Evolutionary conservation across 164 flowering plant species (phyloP).

Genomic region (Tinospora cordifolia): DNA sequence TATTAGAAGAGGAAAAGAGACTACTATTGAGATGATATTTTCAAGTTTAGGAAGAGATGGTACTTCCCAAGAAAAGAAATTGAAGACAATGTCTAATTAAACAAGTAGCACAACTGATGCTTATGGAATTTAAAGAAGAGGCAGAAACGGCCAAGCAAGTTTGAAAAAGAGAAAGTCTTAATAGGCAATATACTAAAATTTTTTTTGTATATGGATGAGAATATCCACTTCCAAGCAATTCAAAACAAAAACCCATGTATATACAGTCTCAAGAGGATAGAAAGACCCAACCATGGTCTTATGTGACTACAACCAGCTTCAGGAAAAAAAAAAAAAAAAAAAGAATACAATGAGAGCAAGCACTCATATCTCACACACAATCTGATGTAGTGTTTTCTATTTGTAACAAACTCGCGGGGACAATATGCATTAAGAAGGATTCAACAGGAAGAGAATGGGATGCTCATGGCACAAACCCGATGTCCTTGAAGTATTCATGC

Average conservation of each 20-base stretch:
- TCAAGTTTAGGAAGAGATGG: no score
- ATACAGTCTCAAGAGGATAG: conserved; percentile 16
- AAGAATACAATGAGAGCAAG: conserved; percentile 7
- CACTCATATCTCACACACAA: conserved; percentile 13
- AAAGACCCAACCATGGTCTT: conserved; percentile 12
- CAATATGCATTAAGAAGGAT: conserved; percentile 9
- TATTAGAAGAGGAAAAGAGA: no score
- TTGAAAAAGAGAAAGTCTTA: background rate
- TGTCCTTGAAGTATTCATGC: conserved; percentile 91
- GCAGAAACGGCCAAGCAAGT: no score
- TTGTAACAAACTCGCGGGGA: conserved; percentile 11
- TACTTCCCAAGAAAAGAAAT: no score
- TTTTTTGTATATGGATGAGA: conserved; percentile 6
- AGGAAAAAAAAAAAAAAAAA: conserved; percentile 7
- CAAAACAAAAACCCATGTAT: conserved; percentile 8
- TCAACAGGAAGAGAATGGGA: background rate
- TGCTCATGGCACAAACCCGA: conserved; percentile 43
- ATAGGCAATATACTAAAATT: no score
- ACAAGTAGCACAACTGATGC: no score
- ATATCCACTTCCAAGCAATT: conserved; percentile 8
- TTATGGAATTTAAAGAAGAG: no score
- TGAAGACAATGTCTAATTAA: no score
- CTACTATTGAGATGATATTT: no score
- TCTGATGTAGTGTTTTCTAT: conserved; percentile 12
- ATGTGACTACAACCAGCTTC: conserved; percentile 11